phyloP scores from a whole-genome alignment of 1,284 basidiomycete species.

The Rhodofomes roseus region DNA sequence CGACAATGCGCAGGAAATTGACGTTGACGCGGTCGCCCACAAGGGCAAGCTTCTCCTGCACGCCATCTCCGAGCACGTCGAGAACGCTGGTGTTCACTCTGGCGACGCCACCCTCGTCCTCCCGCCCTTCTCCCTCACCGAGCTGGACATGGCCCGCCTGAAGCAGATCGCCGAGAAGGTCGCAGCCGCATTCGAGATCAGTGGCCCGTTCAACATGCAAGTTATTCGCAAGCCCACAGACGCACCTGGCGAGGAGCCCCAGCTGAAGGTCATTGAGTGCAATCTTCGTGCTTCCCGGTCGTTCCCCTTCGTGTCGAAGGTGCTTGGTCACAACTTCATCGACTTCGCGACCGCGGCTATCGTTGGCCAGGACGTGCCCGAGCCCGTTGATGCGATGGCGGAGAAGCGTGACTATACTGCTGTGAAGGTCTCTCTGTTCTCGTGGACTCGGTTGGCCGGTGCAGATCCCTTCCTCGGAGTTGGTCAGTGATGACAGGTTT shows the following conservation, averaged over 20 bases:
- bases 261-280: constrained; percentile 98
- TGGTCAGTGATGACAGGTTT: constrained; percentile 49
- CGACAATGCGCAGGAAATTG: constrained; percentile 96
- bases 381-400: constrained; percentile 92
- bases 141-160: constrained; percentile 79
- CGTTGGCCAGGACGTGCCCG: constrained; percentile 85
- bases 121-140: constrained; percentile 86
- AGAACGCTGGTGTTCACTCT: constrained; percentile 98
- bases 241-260: constrained; percentile 51
- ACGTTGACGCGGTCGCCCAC: constrained; percentile 96
- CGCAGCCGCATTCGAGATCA: constrained; percentile 92
- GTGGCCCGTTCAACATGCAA: constrained; percentile 99
- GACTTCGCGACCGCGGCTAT: constrained; percentile 94
- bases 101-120: constrained; percentile 98
- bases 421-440: constrained; percentile 98
- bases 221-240: constrained; percentile 85
- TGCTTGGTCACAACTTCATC: constrained; percentile 96
- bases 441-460: constrained; percentile 92
- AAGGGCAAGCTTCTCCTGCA: constrained; percentile 94
- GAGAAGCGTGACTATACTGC: constrained; percentile 90
- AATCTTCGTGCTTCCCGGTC: constrained; percentile 96
- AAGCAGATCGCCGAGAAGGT: constrained; percentile 96
- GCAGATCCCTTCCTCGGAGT: constrained; percentile 98
- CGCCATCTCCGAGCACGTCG: constrained; percentile 97
- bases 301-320: constrained; percentile 99